A percentile compares a stretch with the other conserved stretches of the same genome.
phyloP scores from a whole-genome alignment of 257 asterid genomes.

The Jaltomata sinuosa region DNA sequence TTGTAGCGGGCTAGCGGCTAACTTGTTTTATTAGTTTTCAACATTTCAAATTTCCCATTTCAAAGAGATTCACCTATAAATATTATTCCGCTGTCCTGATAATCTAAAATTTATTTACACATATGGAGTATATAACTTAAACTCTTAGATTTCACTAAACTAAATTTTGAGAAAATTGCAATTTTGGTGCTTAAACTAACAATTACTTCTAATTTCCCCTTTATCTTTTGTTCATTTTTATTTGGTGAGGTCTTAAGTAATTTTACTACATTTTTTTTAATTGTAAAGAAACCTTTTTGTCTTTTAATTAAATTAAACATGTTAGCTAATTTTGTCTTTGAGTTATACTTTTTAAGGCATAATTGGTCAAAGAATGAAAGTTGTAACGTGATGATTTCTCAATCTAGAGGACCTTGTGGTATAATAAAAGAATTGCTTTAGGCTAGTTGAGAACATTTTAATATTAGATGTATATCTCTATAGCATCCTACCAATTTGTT shows the following conservation, averaged over 20 bases:
- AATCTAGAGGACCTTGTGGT: conserved; percentile 12
- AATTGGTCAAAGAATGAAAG: conserved; percentile 23
- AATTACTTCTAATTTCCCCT: neutral
- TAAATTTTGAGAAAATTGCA: neutral
- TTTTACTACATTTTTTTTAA: neutral
- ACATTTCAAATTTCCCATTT: neutral
- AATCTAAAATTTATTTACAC: neutral
- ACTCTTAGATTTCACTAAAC: neutral
- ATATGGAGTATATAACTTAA: neutral
- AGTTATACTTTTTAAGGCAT: neutral
- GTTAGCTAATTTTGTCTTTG: conserved; percentile 3
- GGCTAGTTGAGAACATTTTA: neutral
- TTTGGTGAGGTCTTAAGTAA: neutral
- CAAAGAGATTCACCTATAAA: neutral
- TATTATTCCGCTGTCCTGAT: neutral
- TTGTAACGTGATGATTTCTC: conserved; percentile 21
- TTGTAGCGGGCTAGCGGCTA: neutral
- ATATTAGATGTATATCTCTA: neutral
- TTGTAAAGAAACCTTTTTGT: neutral
- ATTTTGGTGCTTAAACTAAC: neutral
- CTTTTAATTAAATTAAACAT: neutral
- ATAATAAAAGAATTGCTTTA: neutral
- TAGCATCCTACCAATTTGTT: neutral
- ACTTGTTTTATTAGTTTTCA: neutral
- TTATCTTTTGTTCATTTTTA: neutral